A percentile compares a stretch with the other conserved stretches of the same genome.
Evolutionary conservation across 345 rosid genomes (phyloP).

Genomic region (Adansonia digitata): DNA sequence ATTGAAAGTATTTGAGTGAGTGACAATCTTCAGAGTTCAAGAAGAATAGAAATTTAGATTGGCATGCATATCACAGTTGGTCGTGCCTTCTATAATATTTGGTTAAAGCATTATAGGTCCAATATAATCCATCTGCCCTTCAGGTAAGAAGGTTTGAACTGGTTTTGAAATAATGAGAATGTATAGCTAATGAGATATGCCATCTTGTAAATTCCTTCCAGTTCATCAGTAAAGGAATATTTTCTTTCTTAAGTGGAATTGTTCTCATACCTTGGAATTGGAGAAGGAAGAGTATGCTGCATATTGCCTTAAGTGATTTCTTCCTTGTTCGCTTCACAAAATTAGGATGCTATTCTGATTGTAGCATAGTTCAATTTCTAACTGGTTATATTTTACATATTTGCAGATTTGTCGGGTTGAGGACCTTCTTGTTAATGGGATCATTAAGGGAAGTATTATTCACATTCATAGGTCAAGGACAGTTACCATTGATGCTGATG

Average conservation of each 20-base stretch:
- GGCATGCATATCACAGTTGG: constrained; percentile 1
- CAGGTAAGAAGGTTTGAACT: not conserved
- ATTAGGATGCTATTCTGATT: not conserved
- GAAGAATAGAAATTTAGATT: not conserved
- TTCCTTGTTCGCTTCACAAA: not conserved
- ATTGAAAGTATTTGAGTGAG: not conserved
- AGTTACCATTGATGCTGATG: constrained; percentile 59
- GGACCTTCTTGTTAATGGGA: constrained; percentile 87
- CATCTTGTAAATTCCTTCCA: not conserved
- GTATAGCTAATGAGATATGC: not conserved
- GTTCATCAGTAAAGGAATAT: not conserved
- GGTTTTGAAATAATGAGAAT: not conserved
- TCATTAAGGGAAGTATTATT: constrained; percentile 80
- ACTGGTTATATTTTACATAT: constrained; percentile 11
- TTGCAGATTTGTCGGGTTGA: constrained; percentile 91
- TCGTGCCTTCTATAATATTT: not conserved
- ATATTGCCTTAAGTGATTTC: not conserved
- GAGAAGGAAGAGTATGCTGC: not conserved
- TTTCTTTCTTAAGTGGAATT: not conserved
- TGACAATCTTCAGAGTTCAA: not conserved
- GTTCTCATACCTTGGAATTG: not conserved
- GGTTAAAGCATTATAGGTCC: not conserved
- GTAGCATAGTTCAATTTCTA: not conserved
- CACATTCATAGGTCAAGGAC: constrained; percentile 94
- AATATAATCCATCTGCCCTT: not conserved